Evolutionary conservation across 2,329 filamentous ascomycete species (phyloP), one percentile per base, ranked within the genome.

Genomic region (Trematosphaeria pertusa): DNA sequence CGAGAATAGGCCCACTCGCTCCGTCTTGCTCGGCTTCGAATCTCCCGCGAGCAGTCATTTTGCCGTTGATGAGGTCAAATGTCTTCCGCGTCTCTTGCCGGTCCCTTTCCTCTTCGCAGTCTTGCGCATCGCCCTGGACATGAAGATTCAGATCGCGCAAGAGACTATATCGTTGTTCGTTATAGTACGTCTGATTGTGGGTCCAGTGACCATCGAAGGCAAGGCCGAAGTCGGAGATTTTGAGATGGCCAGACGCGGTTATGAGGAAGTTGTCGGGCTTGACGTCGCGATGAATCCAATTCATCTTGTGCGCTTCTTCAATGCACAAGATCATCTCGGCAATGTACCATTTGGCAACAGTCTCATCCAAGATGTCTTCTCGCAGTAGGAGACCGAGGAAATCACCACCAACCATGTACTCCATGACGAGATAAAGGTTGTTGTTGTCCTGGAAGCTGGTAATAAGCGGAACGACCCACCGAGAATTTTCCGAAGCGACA

Each of bases 231-330:
- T 99, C 94, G 0, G 92, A 95, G 30, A 97, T 96, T 66, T 95
- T 97, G 48, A 97, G 73, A 69, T 99, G 94, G 0, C 94, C 92
- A 14, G 88, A 88, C 0, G 89, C 83, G 7, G 88, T 89, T 61
- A 97, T 91, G 21, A 97, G 80, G 63, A 99, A 97, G 63, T 99
- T 99, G 77, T 97, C 93, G 0, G 93, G 94, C 71, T 99, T 99
- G 67, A 97, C 84, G 71, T 97, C 94, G 14, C 93, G 87, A 69
- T 99, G 94, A 37, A 99, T 96, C 81, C 91, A 97, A 38, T 83
- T 83, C 59, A 97, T 83, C 10, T 84, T 83, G 76, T 97, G 93
- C 0, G 90, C 88, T 70, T 96, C 93, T 72, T 97, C 92, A 18
- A 99, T 87, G 62, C 91, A 96, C 4, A 97, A 77, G 42, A 97